Evolutionary conservation across 768 basidiomycete genomes (phyloP), one percentile per base, ranked within the genome.

Genomic region (Kwoniella heveanensis): DNA sequence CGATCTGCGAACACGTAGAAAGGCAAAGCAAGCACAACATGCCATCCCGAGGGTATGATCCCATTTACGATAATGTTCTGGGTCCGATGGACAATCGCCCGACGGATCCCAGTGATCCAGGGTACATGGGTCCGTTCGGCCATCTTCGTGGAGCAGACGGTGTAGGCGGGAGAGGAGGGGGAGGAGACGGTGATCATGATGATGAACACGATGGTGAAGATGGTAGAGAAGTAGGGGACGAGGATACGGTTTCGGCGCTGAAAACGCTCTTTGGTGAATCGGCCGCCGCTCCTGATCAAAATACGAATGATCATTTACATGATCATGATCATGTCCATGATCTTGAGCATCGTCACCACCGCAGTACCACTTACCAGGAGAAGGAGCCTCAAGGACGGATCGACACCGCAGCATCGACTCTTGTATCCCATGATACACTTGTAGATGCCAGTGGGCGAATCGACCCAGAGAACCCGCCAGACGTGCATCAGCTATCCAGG

Each of bases 191-290:
- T 22, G 30, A 26, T 32, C 6, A 54, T 21, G 52, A 24, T 15
- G 27, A 32, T 19, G 15, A 29, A 7, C 27, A 30, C 19, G n/a
- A 15, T 6, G 52, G 26, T 27, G 52, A 30, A 13, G n/a, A 15
- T 6, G 52, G 26, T 15, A 7, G 27, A n/a, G 27, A n/a, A 3
- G 32, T 54, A 2, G 36, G 44, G 3, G 56, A 57, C 24, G 56
- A 26, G 6, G 56, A 57, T 13, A 57, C 56, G 44, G 56, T 37
- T 8, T 57, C 56, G 22, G 56, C 56, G 15, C 44, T 57, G 12
- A 47, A 57, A 29, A 57, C 56, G 27, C 29, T 57, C 7, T 57
- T 57, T 39, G 56, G 56, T 15, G 56, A 57, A 22, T 37, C 56
- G 25, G 56, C 56, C 4, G 21, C 22, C 7, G 8, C 56, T 1